Base-by-base conservation (phyloP, 495 filamentous ascomycete genomes). In the Cladorrhinum samala region DNA sequence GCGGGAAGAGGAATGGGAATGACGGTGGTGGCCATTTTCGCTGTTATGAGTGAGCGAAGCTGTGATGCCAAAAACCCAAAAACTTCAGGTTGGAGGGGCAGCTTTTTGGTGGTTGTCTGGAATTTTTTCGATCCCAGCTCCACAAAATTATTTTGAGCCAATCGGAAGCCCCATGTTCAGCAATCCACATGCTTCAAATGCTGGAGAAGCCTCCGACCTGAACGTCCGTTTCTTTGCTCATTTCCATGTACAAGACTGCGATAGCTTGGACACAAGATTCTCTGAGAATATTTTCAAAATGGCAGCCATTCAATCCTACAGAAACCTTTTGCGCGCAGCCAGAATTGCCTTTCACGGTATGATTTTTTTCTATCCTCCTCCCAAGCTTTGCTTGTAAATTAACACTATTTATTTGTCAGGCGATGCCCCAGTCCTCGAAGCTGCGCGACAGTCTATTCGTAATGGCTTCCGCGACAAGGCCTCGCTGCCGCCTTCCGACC, bases 311-410 rank as follows among this genome's bases (percentile, higher is more conserved):
- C 76, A 77, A 61, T 89, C 90, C 16, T 98, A 96, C 70, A 79
- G 92, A 57, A 75, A 86, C 54, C 69, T 98, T 25, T 77, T 96
- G 53, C 93, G 94, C 46, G 84, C 90, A 21, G 83, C 88, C 25
- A 76, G 84, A 24, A 74, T 92, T 53, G 91, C 91, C 40, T 97
- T 97, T 70, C 73, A 83, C 75, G 86, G 91, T 95, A 68, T 2
- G 56, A 45, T 9, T 37, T 20, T 23, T 20, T 24, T 33, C 36
- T 40, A 2, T 52, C 19, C 20, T 43, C 30, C 45, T 18, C n/a
- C n/a, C n/a, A n/a, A n/a, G n/a, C n/a, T n/a, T n/a, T n/a, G n/a
- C n/a, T n/a, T n/a, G n/a, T n/a, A n/a, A 38, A 11, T 27, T n/a
- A 50, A 43, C 47, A 44, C 53, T 49, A 46, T 36, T 18, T 47